Percentiles rank a stretch among this genome's conserved stretches.
Evolutionary conservation across 2,329 filamentous ascomycete genomes (phyloP).

Genomic region (Davidsoniella virescens): DNA sequence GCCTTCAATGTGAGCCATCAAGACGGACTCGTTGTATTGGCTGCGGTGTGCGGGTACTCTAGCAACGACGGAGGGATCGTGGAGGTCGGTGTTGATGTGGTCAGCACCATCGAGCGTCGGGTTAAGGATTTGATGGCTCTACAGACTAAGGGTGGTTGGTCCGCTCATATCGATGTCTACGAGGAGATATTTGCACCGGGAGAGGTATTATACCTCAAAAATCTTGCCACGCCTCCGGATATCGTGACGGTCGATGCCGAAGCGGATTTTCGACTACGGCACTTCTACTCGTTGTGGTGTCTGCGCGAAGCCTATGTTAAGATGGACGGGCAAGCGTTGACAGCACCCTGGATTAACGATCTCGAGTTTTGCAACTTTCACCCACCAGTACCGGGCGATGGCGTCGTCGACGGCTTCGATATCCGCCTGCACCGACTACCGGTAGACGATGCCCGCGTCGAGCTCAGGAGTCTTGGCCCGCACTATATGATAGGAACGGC

Average conservation of each 20-base stretch:
- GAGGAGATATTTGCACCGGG: conserved; percentile 48
- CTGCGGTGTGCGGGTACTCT: conserved; percentile 30
- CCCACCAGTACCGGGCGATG: conserved; percentile 28
- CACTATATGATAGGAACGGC: conserved; percentile 10
- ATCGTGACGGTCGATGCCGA: not conserved
- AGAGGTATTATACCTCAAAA: conserved; percentile 47
- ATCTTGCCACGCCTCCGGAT: conserved; percentile 15
- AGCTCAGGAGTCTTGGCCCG: conserved; percentile 9
- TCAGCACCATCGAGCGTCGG: conserved; percentile 54
- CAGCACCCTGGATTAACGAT: conserved; percentile 55
- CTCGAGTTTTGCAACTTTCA: conserved; percentile 52
- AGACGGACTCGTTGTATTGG: conserved; percentile 54
- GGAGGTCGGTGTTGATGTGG: conserved; percentile 58
- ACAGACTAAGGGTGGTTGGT: conserved; percentile 41
- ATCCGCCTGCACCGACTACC: not conserved
- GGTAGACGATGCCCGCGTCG: conserved; percentile 7
- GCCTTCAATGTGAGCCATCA: conserved; percentile 68
- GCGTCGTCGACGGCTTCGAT: conserved; percentile 6
- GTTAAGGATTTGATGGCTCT: conserved; percentile 44
- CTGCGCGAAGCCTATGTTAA: conserved; percentile 71
- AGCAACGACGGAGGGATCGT: conserved; percentile 15
- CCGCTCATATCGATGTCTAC: conserved; percentile 54
- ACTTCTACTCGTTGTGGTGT: conserved; percentile 66
- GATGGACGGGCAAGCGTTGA: conserved; percentile 62
- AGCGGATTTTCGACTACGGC: conserved; percentile 42